These are phyloP conservation scores for Baudoinia panamericana DNA, from an alignment of 495 filamentous ascomycete genomes.

Conservation along the genomic window DNA sequence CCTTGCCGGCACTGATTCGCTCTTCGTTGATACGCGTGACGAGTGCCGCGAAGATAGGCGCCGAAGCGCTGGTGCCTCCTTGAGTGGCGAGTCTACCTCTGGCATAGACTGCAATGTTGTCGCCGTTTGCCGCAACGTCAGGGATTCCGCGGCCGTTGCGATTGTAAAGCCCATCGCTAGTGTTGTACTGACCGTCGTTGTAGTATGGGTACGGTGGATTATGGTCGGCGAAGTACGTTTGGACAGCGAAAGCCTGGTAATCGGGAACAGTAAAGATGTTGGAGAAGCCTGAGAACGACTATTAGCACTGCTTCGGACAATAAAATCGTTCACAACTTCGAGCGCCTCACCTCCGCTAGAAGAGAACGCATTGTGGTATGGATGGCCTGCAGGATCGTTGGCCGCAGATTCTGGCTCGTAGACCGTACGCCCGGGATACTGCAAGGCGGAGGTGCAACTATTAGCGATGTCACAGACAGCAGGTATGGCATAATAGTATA, in stretches of 20 bases:
- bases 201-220: constrained; percentile 22
- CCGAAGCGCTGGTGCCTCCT: constrained; percentile 31
- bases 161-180: constrained; percentile 21
- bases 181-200: constrained; percentile 11
- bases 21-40: constrained; percentile 20
- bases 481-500: too few species aligned
- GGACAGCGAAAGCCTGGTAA: constrained; percentile 29
- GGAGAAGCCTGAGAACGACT: too few species aligned
- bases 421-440: constrained; percentile 17
- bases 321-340: too few species aligned
- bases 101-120: constrained; percentile 15
- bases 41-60: constrained; percentile 18
- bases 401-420: constrained; percentile 30
- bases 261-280: constrained; percentile 31
- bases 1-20: constrained; percentile 18
- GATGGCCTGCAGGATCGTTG: constrained; percentile 15
- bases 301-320: too few species aligned
- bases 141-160: constrained; percentile 50
- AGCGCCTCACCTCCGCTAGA: too few species aligned
- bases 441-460: too few species aligned
- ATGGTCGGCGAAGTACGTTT: constrained; percentile 23
- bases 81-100: constrained; percentile 13
- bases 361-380: constrained; percentile 16
- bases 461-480: too few species aligned
- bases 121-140: constrained; percentile 44